phyloP scores from a whole-genome alignment of 768 basidiomycete genomes.

The Mycena leptocephala region DNA sequence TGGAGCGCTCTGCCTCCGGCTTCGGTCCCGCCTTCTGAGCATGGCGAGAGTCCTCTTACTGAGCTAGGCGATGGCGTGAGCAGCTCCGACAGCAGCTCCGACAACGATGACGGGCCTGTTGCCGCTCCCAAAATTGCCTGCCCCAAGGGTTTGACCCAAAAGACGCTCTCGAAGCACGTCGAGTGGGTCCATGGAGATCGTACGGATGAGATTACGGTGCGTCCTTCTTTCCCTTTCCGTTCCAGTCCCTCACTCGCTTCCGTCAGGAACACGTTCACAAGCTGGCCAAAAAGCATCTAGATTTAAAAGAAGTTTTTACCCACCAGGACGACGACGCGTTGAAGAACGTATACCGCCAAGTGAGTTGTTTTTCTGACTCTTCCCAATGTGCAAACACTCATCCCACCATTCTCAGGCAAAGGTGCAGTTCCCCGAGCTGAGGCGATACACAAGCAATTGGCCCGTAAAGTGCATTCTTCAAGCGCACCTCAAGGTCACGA shows the following conservation, averaged over 20 bases:
- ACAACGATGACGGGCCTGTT: neutral
- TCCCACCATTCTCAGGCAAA: too few species aligned
- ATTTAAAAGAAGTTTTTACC: neutral
- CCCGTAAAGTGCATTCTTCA: too few species aligned
- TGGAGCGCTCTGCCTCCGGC: neutral
- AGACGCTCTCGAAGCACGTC: neutral
- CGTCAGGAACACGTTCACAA: neutral
- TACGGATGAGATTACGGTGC: neutral
- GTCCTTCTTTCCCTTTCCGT: neutral
- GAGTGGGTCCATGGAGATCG: neutral
- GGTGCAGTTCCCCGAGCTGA: too few species aligned
- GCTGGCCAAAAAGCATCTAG: neutral
- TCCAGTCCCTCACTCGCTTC: neutral
- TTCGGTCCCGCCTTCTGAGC: neutral
- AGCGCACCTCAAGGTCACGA: too few species aligned
- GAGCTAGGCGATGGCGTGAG: too few species aligned
- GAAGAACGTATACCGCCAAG: neutral
- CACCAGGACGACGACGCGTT: neutral
- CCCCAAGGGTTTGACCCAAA: neutral
- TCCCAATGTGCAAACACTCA: too few species aligned
- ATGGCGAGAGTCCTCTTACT: neutral
- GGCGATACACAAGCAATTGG: too few species aligned
- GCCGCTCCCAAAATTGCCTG: too few species aligned
- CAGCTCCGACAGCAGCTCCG: too few species aligned
- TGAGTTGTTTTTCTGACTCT: too few species aligned